Conservation (phyloP, 2,329 filamentous ascomycete species). For the Curvularia sp. region DNA sequence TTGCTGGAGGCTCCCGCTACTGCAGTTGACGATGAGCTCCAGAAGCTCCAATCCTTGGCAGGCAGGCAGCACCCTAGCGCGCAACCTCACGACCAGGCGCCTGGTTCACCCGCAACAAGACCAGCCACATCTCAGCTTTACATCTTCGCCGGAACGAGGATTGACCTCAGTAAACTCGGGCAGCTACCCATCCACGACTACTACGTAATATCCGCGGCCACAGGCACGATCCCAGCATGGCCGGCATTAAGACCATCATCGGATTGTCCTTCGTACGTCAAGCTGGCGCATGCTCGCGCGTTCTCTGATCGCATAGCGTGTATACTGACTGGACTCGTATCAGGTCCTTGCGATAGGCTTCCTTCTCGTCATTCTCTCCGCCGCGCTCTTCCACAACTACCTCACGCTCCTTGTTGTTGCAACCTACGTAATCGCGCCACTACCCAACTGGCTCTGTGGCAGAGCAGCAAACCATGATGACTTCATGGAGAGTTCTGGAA, state of each 20-base stretch:
- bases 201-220: not conserved
- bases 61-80: conserved; percentile 10
- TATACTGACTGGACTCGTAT: conserved; percentile 8
- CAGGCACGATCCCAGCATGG: conserved; percentile 59
- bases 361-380: conserved; percentile 97
- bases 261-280: conserved; percentile 87
- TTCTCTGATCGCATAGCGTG: conserved; percentile 1
- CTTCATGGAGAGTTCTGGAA: conserved; percentile 86
- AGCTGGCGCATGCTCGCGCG: conserved; percentile 26
- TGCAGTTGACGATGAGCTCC: conserved; percentile 34
- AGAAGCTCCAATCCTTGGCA: conserved; percentile 20
- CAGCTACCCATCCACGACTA: not conserved
- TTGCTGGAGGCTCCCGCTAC: conserved; percentile 34
- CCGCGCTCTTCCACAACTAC: conserved; percentile 93
- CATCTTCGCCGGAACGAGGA: conserved; percentile 19
- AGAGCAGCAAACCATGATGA: conserved; percentile 92
- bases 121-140: conserved; percentile 8
- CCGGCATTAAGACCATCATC: conserved; percentile 98
- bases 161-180: not conserved
- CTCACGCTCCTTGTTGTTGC: conserved; percentile 93
- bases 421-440: conserved; percentile 89
- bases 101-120: conserved; percentile 6
- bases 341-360: conserved; percentile 95
- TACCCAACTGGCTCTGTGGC: conserved; percentile 95
- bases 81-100: conserved; percentile 11